Evolutionary conservation across 1,284 basidiomycete genomes (phyloP).

Genomic region (Rhodotorula sp.): DNA sequence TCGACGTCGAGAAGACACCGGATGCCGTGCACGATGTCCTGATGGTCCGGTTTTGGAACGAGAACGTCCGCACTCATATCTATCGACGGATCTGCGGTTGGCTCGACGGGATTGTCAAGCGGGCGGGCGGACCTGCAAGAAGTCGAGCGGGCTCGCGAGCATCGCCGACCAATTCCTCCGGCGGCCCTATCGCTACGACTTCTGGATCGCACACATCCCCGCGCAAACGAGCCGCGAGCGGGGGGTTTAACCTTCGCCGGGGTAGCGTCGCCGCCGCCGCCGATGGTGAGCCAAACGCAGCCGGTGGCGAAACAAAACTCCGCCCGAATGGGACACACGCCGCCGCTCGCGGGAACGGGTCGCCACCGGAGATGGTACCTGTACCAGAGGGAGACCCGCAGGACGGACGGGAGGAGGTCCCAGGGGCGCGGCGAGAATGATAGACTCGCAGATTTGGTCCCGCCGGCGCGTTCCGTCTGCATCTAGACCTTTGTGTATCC

Average conservation of each 20-base stretch:
- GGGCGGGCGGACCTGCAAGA: neutral
- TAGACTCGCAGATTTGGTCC: too few species aligned
- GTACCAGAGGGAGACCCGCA: too few species aligned
- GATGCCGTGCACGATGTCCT: constrained; percentile 39
- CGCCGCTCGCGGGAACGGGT: too few species aligned
- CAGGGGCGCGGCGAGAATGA: too few species aligned
- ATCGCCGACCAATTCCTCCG: neutral
- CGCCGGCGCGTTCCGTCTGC: too few species aligned
- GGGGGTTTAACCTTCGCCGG: neutral
- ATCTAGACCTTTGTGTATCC: too few species aligned
- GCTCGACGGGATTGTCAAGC: constrained; percentile 17
- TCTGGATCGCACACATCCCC: neutral
- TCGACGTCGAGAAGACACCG: constrained; percentile 29
- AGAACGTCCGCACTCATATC: constrained; percentile 17
- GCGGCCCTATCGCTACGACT: neutral
- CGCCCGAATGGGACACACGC: too few species aligned
- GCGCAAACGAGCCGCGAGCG: neutral
- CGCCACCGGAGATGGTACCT: too few species aligned
- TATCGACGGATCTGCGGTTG: constrained; percentile 28
- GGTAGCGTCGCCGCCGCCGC: too few species aligned
- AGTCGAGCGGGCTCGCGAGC: neutral
- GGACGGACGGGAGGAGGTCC: too few species aligned
- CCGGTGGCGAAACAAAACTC: too few species aligned
- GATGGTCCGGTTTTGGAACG: constrained; percentile 38
- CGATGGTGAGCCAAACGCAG: too few species aligned